Conservation (phyloP, 2,329 filamentous ascomycete species). For the Beauveria rudraprayagi region DNA sequence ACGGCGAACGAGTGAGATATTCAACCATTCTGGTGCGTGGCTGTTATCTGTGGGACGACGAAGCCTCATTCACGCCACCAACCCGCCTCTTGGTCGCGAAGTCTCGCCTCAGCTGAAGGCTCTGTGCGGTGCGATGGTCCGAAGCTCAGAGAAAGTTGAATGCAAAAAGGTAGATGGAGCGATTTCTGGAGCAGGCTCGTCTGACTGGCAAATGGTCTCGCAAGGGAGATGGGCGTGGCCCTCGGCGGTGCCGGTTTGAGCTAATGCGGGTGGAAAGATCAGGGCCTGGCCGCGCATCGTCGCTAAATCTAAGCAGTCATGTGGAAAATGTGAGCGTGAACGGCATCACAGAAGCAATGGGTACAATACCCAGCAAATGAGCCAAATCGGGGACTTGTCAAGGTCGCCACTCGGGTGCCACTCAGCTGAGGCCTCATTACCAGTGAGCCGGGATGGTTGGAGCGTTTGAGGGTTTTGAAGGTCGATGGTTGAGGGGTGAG, state of each 20-base stretch:
- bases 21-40: background rate
- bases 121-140: background rate
- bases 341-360: slow-evolving; percentile 1
- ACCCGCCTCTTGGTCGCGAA: background rate
- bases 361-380: slow-evolving; percentile 5
- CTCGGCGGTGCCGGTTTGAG: background rate
- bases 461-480: no score
- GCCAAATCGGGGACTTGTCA: slow-evolving; percentile 1
- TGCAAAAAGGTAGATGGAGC: background rate
- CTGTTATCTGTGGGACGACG: slow-evolving; percentile 3
- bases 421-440: slow-evolving; percentile 8
- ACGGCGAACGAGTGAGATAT: background rate
- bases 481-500: no score
- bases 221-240: background rate
- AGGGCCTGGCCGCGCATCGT: slow-evolving; percentile 3
- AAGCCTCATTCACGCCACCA: slow-evolving; percentile 1
- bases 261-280: background rate
- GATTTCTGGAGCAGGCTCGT: background rate
- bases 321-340: background rate
- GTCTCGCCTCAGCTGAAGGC: slow-evolving; percentile 9
- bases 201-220: background rate
- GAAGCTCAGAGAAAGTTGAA: background rate
- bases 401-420: background rate
- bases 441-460: background rate
- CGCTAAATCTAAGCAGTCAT: slow-evolving; percentile 1